Conservation (phyloP, 305 asterid species). For the Nicotiana rustica region DNA sequence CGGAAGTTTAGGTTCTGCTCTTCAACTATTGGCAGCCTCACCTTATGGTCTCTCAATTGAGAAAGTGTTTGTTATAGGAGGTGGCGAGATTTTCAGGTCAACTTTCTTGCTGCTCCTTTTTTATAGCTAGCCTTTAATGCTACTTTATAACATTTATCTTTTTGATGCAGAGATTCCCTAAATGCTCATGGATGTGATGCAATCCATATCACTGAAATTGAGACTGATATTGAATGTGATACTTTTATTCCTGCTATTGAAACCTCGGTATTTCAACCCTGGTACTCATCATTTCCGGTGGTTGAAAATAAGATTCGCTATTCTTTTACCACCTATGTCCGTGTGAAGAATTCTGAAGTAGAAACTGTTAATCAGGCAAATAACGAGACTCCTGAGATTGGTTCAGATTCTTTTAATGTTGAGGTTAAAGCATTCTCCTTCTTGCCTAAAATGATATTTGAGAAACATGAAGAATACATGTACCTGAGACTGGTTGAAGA, state of each 20-base stretch:
- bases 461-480: conserved; percentile 53
- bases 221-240: conserved; percentile 70
- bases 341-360: conserved; percentile 47
- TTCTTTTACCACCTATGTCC: conserved; percentile 78
- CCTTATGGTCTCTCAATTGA: conserved; percentile 73
- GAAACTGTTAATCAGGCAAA: conserved; percentile 39
- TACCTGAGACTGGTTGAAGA: conserved; percentile 58
- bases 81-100: conserved; percentile 91
- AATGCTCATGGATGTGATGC: conserved; percentile 82
- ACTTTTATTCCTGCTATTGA: conserved; percentile 88
- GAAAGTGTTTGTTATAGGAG: conserved; percentile 90
- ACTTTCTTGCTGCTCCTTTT: conserved; percentile 31
- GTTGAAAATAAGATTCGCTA: conserved; percentile 64
- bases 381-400: conserved; percentile 35
- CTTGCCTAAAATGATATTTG: conserved; percentile 55
- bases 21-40: conserved; percentile 72
- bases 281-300: conserved; percentile 81
- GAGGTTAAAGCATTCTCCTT: conserved; percentile 45
- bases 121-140: conserved; percentile 30
- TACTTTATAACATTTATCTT: conserved; percentile 23
- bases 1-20: conserved; percentile 71
- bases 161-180: conserved; percentile 75
- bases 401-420: conserved; percentile 39
- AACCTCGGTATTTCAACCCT: conserved; percentile 71
- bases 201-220: conserved; percentile 79